Percentiles rank a stretch among this genome's conserved stretches.
Conservation (phyloP, 257 asterid genomes). For the Solanum boliviense region DNA sequence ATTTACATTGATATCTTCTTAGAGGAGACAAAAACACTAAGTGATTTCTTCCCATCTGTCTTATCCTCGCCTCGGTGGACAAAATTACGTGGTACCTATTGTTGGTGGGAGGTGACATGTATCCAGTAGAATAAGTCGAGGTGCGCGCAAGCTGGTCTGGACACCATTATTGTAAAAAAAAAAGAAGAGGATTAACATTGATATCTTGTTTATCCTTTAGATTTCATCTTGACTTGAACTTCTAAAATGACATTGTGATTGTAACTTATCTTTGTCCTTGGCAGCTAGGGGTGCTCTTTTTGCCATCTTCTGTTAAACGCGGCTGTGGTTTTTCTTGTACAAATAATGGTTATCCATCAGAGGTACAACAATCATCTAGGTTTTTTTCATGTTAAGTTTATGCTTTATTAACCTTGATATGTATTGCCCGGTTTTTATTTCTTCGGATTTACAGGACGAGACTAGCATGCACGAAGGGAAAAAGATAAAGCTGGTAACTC, state of each 20-base stretch:
- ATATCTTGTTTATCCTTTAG: background rate
- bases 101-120: background rate
- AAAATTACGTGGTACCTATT: background rate
- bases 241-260: background rate
- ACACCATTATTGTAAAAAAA: background rate
- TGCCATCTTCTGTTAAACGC: conserved; percentile 42
- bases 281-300: conserved; percentile 84
- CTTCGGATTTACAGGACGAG: conserved; percentile 20
- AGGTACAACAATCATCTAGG: conserved; percentile 15
- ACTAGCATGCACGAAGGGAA: conserved; percentile 20
- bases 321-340: conserved; percentile 65
- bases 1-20: background rate
- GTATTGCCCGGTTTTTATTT: background rate
- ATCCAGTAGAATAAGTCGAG: background rate
- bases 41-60: background rate
- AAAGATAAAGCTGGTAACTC: conserved; percentile 50
- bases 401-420: background rate
- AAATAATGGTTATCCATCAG: conserved; percentile 20
- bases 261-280: conserved; percentile 5
- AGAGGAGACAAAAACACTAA: background rate
- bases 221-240: background rate
- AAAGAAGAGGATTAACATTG: background rate
- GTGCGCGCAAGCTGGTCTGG: background rate
- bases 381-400: background rate
- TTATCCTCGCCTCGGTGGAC: background rate